These are phyloP conservation scores for Fusarium sp. DNA, from an alignment of 2,329 filamentous ascomycete genomes.

Conservation along the genomic window DNA sequence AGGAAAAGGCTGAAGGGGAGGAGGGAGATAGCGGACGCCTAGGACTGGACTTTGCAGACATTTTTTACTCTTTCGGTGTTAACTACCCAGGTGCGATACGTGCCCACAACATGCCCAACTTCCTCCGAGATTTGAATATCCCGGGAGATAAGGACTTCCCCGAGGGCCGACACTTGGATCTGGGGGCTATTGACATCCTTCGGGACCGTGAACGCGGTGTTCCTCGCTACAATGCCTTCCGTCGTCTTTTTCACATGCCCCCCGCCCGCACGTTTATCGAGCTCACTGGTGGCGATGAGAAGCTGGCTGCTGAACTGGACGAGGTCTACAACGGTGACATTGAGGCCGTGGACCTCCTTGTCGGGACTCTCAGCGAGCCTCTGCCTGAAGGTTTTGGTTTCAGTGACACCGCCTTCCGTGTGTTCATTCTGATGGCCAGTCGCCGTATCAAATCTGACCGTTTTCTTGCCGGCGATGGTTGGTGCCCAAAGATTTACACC, in stretches of 20 bases:
- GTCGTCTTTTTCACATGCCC: conserved; percentile 22
- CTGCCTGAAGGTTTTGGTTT: conserved; percentile 19
- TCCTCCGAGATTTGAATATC: conserved; percentile 11
- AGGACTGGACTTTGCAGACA: conserved; percentile 5
- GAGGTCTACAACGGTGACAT: conserved; percentile 14
- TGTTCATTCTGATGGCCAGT: conserved; percentile 26
- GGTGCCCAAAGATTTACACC: conserved; percentile 29
- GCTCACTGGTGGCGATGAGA: conserved; percentile 12
- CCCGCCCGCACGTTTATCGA: conserved; percentile 13
- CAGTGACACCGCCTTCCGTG: conserved; percentile 24
- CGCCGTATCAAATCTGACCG: conserved; percentile 29
- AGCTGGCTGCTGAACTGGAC: conserved; percentile 14
- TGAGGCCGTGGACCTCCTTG: conserved; percentile 10
- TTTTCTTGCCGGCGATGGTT: conserved; percentile 19
- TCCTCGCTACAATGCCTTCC: conserved; percentile 26
- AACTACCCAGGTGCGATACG: conserved; percentile 21
- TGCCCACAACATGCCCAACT: conserved; percentile 27
- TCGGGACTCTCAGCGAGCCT: conserved; percentile 21
- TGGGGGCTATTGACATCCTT: conserved; percentile 27
- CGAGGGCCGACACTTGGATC: conserved; percentile 11
- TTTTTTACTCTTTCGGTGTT: conserved; percentile 26
- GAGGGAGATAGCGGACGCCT: neutral
- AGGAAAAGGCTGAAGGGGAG: neutral
- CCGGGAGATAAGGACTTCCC: conserved; percentile 17
- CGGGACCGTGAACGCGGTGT: conserved; percentile 26